Evolutionary conservation across 208 protist genomes (phyloP).

Genomic region (Crithidia mellificae): DNA sequence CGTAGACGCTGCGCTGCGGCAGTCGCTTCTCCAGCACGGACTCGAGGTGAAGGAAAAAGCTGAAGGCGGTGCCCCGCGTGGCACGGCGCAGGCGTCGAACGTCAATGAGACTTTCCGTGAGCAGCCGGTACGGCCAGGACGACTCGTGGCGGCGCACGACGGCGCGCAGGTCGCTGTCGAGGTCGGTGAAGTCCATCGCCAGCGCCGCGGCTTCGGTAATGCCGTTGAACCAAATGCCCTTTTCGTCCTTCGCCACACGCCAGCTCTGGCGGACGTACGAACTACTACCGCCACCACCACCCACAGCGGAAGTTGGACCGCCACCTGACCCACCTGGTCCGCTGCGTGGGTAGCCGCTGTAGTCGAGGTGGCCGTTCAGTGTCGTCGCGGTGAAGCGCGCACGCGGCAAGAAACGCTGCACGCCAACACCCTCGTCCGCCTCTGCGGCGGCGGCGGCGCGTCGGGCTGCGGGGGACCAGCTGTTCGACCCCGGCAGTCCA

Average conservation of each 20-base stretch:
- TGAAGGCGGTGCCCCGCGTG: constrained; percentile 43
- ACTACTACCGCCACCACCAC: not conserved
- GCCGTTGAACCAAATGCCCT: constrained; percentile 42
- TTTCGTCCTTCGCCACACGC: constrained; percentile 33
- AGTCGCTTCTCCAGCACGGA: constrained; percentile 41
- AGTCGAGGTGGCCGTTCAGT: constrained; percentile 28
- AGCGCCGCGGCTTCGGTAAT: constrained; percentile 41
- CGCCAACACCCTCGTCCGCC: constrained; percentile 26
- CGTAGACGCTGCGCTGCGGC: constrained; percentile 31
- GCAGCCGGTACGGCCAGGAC: constrained; percentile 55
- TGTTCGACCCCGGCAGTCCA: too few species aligned
- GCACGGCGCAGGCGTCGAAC: constrained; percentile 70
- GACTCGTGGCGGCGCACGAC: constrained; percentile 51
- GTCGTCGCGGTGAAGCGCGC: constrained; percentile 26
- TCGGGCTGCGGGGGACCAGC: not conserved
- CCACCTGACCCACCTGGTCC: not conserved
- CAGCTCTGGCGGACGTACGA: constrained; percentile 33
- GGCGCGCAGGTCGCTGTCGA: constrained; percentile 67
- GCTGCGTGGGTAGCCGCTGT: constrained; percentile 14
- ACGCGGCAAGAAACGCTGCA: constrained; percentile 34
- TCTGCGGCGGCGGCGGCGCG: constrained; percentile 4
- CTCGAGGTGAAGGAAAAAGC: constrained; percentile 66
- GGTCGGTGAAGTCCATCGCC: constrained; percentile 41
- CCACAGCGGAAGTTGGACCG: too few species aligned
- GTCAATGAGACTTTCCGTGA: constrained; percentile 76